Conservation (phyloP, 2,329 filamentous ascomycete genomes). For the Phialophora verrucosa region DNA sequence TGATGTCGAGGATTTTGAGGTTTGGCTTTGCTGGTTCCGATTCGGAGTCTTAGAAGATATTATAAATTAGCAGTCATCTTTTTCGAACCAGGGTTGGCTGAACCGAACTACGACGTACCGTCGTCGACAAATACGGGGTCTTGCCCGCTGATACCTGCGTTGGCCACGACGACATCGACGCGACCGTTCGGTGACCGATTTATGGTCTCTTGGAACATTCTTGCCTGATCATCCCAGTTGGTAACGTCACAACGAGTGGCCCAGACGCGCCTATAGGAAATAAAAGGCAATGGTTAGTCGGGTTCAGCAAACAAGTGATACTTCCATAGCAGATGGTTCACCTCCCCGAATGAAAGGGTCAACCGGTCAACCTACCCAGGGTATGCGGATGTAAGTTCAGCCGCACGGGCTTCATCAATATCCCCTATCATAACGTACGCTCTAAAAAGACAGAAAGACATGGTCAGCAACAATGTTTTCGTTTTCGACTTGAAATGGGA, state of each 20-base stretch:
- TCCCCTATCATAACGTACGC: neutral
- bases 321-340: neutral
- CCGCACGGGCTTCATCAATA: slow-evolving; percentile 1
- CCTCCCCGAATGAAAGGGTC: neutral
- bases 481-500: neutral
- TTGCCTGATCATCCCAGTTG: neutral
- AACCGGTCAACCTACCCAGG: neutral
- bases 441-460: neutral
- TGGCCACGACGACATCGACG: neutral
- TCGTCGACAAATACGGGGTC: neutral
- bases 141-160: neutral
- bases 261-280: neutral
- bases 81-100: no score
- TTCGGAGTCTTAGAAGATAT: neutral
- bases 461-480: neutral
- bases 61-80: neutral
- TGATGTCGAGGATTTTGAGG: slow-evolving; percentile 45
- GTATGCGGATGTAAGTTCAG: neutral
- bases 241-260: neutral
- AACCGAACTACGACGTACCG: neutral
- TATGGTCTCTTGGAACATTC: neutral
- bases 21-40: slow-evolving; percentile 31
- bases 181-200: neutral
- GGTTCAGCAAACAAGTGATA: neutral
- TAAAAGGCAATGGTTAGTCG: neutral